Evolutionary conservation across 495 filamentous ascomycete species (phyloP).

Genomic region (Tuber microsphaerosporum): DNA sequence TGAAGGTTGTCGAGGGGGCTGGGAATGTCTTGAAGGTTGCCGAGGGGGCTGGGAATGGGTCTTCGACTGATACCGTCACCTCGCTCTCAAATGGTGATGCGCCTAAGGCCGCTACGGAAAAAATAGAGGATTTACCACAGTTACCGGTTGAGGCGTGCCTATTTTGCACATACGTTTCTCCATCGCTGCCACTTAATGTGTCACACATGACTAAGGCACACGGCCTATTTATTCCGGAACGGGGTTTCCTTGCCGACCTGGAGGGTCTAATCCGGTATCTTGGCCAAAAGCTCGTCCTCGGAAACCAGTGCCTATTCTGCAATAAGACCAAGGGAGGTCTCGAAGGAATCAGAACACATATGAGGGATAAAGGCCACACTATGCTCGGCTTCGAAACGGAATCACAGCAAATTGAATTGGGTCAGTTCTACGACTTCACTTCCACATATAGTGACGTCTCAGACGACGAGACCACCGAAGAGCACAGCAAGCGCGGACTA

Average conservation of each 20-base stretch:
- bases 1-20: constrained; percentile 57
- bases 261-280: constrained; percentile 74
- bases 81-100: constrained; percentile 2
- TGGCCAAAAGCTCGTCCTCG: constrained; percentile 63
- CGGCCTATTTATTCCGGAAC: constrained; percentile 93
- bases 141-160: constrained; percentile 62
- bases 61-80: constrained; percentile 29
- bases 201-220: constrained; percentile 86
- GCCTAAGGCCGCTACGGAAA: constrained; percentile 31
- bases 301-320: constrained; percentile 78
- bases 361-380: constrained; percentile 93
- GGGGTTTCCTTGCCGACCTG: constrained; percentile 67
- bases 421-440: constrained; percentile 97
- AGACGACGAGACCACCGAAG: constrained; percentile 48
- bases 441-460: constrained; percentile 79
- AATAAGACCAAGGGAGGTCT: constrained; percentile 65
- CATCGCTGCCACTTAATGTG: constrained; percentile 64
- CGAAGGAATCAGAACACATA: constrained; percentile 79
- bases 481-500: constrained; percentile 51
- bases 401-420: constrained; percentile 86
- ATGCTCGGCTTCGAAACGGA: constrained; percentile 88
- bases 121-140: constrained; percentile 38
- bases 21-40: constrained; percentile 57
- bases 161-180: constrained; percentile 79
- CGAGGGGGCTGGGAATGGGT: constrained; percentile 42